phyloP scores from a whole-genome alignment of 805 yeast species.

The Hagleromyces aurorensis region DNA sequence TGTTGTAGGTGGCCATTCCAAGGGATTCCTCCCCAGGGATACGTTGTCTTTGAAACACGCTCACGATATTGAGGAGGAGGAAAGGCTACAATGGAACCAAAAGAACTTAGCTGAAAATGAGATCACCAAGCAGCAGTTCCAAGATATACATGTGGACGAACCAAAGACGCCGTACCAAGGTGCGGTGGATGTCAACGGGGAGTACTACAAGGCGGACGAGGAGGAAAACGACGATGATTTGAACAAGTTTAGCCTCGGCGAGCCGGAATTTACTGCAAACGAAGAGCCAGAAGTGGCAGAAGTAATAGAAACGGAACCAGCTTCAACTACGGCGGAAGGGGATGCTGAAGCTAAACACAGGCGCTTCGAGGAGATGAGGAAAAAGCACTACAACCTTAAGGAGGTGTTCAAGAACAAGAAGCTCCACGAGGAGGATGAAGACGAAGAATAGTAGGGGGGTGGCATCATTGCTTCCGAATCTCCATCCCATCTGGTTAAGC shows the following conservation, averaged over 20 bases:
- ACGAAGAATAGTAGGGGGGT: constrained; percentile 30
- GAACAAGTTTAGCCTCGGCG: constrained; percentile 50
- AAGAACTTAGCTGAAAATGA: constrained; percentile 55
- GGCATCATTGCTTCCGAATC: too few relatives aligned
- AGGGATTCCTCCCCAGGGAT: constrained; percentile 26
- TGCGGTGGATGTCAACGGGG: constrained; percentile 75
- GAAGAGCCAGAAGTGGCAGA: constrained; percentile 1
- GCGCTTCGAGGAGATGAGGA: constrained; percentile 70
- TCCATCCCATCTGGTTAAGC: too few relatives aligned
- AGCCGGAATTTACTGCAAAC: constrained; percentile 36
- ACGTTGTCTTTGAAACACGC: constrained; percentile 24
- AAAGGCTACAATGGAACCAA: constrained; percentile 77
- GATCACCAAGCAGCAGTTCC: constrained; percentile 59
- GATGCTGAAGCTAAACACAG: constrained; percentile 48
- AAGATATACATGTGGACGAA: constrained; percentile 59
- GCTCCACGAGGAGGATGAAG: constrained; percentile 14
- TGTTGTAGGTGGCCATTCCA: constrained; percentile 5
- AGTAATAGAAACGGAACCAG: neutral
- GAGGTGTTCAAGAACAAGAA: constrained; percentile 31
- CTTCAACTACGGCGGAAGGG: neutral
- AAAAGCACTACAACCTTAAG: constrained; percentile 64
- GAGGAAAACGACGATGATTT: constrained; percentile 43
- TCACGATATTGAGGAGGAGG: constrained; percentile 24
- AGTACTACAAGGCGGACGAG: constrained; percentile 65
- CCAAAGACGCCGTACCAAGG: constrained; percentile 95